A percentile compares a stretch with the other conserved stretches of the same genome.
Conservation (phyloP, 78 protist species). For the Emiliania huxleyi region DNA sequence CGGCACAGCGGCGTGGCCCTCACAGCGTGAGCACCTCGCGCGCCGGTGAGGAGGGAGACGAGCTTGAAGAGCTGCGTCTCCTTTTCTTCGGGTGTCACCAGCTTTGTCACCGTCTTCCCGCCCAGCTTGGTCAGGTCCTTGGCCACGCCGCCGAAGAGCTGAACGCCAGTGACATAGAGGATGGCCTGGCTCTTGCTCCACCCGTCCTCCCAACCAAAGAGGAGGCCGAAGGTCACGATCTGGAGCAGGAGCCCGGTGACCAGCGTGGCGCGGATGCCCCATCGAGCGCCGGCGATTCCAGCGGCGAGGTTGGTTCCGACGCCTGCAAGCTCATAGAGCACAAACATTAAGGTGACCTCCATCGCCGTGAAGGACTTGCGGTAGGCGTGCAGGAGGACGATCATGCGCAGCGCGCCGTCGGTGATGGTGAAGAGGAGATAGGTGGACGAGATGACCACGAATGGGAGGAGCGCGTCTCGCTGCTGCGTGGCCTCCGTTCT, state of each 20-base stretch:
- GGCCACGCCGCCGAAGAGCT: conserved; percentile 46
- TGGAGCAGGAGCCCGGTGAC: conserved; percentile 24
- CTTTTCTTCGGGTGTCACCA: conserved; percentile 41
- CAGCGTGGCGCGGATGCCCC: conserved; percentile 34
- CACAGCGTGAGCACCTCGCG: background rate
- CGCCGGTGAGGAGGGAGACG: conserved; percentile 46
- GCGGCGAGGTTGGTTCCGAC: conserved; percentile 53
- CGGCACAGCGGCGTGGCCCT: background rate
- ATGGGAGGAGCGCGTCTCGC: conserved; percentile 16
- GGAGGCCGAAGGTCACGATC: background rate
- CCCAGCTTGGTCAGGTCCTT: conserved; percentile 57
- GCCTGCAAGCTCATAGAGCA: conserved; percentile 51
- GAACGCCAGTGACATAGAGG: background rate
- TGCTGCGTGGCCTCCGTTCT: too few relatives aligned
- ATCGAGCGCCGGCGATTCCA: conserved; percentile 37
- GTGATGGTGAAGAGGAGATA: conserved; percentile 54
- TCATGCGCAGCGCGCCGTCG: conserved; percentile 55
- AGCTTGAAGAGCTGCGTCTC: conserved; percentile 34
- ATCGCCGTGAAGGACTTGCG: background rate
- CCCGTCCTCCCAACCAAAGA: conserved; percentile 22
- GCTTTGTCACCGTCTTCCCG: conserved; percentile 59
- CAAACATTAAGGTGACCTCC: conserved; percentile 52
- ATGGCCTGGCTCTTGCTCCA: background rate
- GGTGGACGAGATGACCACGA: conserved; percentile 8
- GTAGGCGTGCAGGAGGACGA: conserved; percentile 56